Base-by-base conservation (phyloP, 1,284 basidiomycete species). In the Malassezia yamatoensis region DNA sequence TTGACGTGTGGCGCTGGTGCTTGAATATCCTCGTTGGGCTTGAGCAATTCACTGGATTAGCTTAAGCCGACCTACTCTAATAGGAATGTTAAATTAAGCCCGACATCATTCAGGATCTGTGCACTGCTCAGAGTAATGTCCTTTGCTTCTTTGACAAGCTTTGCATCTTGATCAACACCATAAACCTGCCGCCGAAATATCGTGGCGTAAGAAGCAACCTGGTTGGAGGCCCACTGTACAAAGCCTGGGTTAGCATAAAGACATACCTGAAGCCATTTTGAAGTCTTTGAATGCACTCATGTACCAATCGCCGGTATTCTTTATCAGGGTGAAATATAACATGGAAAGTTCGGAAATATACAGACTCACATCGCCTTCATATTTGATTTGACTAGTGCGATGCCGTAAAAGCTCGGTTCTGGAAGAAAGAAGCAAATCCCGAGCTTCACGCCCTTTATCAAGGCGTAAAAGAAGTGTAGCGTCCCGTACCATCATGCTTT, bases 291-390 rank as follows among this genome's bases (percentile, higher is more conserved):
- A 99, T 46, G 89, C 91, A 1, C 85, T 85, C 71, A 96, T 81
- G 76, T 90, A 99, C 94, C 93, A 98, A 75, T 99, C 93, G 39
- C 87, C 87, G 1, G 91, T 96, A 72, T 98, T 88, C 74, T 90
- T 90, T 75, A 93, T 85, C 7, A 86, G 82, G 0, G 87, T 90
- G 67, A 93, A 93, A 58, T 85, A 81, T 0, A 93, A 85, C 51
- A 88, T 80, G 0, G 86, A 83, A 39, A 93, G 78, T 67, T 90
- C 86, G 15, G 83, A 83, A 47, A 91, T 71, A 64, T 76, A 91
- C 49, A 84, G 79, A 6, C 81, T 81, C n/a, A 88, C 81, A 66
- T 93, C 85, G 1, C 93, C 93, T 67, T 96, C 90, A 65, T 91
- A 93, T 51, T 83, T 82, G 70, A 96, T 94, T 69, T 84, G 84